Base-by-base conservation (phyloP, 768 basidiomycete species). In the Lactarius vividus region DNA sequence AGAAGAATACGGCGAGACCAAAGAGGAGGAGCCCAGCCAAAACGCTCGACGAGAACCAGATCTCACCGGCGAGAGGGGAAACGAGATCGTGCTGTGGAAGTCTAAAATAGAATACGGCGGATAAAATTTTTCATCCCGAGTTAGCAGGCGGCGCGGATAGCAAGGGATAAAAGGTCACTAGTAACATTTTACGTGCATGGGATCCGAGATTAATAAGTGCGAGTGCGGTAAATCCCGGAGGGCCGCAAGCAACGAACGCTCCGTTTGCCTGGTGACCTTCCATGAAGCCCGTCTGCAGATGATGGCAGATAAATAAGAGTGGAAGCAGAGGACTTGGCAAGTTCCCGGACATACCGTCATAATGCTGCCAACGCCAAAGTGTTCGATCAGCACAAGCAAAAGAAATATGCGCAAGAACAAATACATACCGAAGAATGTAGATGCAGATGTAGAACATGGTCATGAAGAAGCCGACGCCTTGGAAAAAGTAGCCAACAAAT, bases 381-480 rank as follows among this genome's bases (percentile, higher is more conserved):
- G n/a, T 28, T 33, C 33, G 15, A 37, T 53, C 35, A 60, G 23
- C 40, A 42, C 29, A 7, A 18, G 23, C 2, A 15, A 29, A 57
- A 33, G 69, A 61, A 1, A 42, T 16, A 35, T 23, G 49, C 23
- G 29, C 46, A 37, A 64, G 37, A 53, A 35, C 37, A 16, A 35
- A 44, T 59, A 71, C 78, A n/a, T 55, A 79, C 77, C 80, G 75
- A 57, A 82, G 78, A 59, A 83, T 75, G 65, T 82, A 83, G 52
- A 82, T 81, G 71, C 80, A 80, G 44, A 83, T 78, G 64, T 83
- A 82, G 69, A 82, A 80, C 71, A 81, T 79, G 13, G 81, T 81
- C 76, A 82, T 78, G 74, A 82, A 82, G 73, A 80, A 81, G 8
- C 81, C 80, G 53, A 62, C 16, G 76, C 80, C 81, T 76, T 82